A percentile compares a stretch with the other conserved stretches of the same genome.
These are phyloP conservation scores for Annulohypoxylon nitens DNA, from an alignment of 495 filamentous ascomycete genomes.

Conservation along the genomic window DNA sequence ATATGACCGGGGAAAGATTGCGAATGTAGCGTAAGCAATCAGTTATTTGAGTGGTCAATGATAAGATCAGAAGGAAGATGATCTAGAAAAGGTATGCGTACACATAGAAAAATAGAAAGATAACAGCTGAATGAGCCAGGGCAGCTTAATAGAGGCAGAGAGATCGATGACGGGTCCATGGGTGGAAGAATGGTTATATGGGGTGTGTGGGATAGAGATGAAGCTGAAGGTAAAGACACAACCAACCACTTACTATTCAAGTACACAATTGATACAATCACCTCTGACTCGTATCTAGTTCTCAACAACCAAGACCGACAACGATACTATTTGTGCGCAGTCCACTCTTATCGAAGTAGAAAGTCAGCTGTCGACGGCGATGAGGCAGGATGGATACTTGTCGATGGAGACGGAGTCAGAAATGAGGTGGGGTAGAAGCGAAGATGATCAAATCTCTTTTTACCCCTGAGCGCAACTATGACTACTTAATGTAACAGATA, in stretches of 20 bases:
- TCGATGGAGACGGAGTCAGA: constrained; percentile 4
- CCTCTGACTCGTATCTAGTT: constrained; percentile 6
- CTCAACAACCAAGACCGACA: not conserved
- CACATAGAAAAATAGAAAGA: constrained; percentile 22
- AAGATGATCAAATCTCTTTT: constrained; percentile 19
- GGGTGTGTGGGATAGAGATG: constrained; percentile 1
- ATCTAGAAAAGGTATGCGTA: constrained; percentile 38
- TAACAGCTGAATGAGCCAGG: constrained; percentile 31
- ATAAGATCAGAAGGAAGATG: constrained; percentile 15
- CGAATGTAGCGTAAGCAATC: constrained; percentile 37
- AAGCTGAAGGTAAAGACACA: not conserved
- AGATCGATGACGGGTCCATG: not conserved
- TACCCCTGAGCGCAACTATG: not conserved
- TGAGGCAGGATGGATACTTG: constrained; percentile 17
- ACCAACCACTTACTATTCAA: constrained; percentile 31
- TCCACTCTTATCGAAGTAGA: constrained; percentile 6
- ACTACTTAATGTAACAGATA: constrained; percentile 6
- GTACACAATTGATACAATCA: constrained; percentile 17
- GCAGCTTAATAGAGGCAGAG: constrained; percentile 10
- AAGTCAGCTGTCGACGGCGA: constrained; percentile 12
- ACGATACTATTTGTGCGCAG: not conserved
- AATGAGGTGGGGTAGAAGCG: constrained; percentile 36
- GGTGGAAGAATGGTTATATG: constrained; percentile 5
- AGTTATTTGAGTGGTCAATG: constrained; percentile 17
- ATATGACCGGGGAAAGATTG: constrained; percentile 19